These are phyloP conservation scores for Populus alba DNA, from an alignment of 345 rosid species.

Conservation along the genomic window DNA sequence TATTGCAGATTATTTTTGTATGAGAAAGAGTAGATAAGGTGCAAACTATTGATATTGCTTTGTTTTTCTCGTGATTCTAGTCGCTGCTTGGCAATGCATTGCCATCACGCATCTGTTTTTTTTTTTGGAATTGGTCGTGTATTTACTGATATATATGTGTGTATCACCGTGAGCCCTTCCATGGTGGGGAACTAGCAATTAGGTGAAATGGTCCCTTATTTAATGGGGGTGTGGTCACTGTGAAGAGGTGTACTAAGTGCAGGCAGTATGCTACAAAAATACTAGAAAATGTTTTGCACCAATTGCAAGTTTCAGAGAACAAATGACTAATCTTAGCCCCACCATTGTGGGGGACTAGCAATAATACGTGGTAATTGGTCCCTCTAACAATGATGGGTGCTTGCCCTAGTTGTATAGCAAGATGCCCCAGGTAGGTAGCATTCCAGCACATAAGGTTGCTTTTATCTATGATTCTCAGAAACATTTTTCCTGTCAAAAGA, in stretches of 20 bases:
- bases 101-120: no score
- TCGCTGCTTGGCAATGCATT: no score
- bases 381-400: not conserved
- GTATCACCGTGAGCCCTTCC: no score
- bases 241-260: not conserved
- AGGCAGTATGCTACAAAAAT: not conserved
- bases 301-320: not conserved
- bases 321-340: not conserved
- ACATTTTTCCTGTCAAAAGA: not conserved
- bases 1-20: no score
- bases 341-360: conserved; percentile 16
- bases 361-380: conserved; percentile 1
- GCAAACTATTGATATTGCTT: no score
- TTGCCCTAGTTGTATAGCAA: not conserved
- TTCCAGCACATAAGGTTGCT: not conserved
- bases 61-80: no score
- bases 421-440: not conserved
- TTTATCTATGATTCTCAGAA: not conserved
- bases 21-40: no score
- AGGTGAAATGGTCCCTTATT: no score
- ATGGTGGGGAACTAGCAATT: no score
- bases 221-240: not conserved
- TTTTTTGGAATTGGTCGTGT: no score
- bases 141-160: no score
- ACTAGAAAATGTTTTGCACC: not conserved